These are phyloP conservation scores for peach (Prunus persica) DNA, from an alignment of 306 rosid genomes.

Conservation along the genomic window DNA sequence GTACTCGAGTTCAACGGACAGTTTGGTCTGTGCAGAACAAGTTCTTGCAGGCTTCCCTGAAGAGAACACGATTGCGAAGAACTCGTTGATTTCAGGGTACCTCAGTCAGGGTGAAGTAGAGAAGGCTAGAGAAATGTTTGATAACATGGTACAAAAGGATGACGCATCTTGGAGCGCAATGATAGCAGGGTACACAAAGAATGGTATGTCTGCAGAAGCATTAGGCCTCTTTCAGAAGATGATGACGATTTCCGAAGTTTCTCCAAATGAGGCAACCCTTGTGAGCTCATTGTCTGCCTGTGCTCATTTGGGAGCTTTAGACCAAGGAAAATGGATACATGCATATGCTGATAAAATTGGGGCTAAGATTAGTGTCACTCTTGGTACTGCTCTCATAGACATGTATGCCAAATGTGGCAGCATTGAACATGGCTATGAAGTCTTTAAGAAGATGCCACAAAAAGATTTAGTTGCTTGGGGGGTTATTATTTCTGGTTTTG, in stretches of 20 bases:
- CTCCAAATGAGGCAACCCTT: constrained; percentile 39
- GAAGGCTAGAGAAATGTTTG: constrained; percentile 36
- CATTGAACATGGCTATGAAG: constrained; percentile 29
- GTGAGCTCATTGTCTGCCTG: constrained; percentile 51
- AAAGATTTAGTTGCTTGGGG: constrained; percentile 51
- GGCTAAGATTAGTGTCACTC: constrained; percentile 12
- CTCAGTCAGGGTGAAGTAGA: constrained; percentile 33
- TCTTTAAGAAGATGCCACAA: constrained; percentile 29
- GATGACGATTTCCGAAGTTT: constrained; percentile 25
- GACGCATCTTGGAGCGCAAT: constrained; percentile 55
- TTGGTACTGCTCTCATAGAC: constrained; percentile 46
- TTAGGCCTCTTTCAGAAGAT: constrained; percentile 30
- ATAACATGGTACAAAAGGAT: constrained; percentile 34
- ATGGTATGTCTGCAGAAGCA: constrained; percentile 34
- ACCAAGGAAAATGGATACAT: constrained; percentile 43
- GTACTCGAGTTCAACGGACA: constrained; percentile 30
- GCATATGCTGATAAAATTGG: constrained; percentile 20
- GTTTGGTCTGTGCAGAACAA: constrained; percentile 35
- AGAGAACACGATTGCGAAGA: constrained; percentile 32
- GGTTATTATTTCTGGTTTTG: constrained; percentile 43
- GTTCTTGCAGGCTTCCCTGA: constrained; percentile 27
- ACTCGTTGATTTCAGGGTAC: constrained; percentile 47
- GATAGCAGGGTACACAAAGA: constrained; percentile 38
- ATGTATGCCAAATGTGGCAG: constrained; percentile 58
- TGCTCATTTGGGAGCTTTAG: constrained; percentile 44